Evolutionary conservation across 768 basidiomycete species (phyloP).

Genomic region (Russula dissimulans): DNA sequence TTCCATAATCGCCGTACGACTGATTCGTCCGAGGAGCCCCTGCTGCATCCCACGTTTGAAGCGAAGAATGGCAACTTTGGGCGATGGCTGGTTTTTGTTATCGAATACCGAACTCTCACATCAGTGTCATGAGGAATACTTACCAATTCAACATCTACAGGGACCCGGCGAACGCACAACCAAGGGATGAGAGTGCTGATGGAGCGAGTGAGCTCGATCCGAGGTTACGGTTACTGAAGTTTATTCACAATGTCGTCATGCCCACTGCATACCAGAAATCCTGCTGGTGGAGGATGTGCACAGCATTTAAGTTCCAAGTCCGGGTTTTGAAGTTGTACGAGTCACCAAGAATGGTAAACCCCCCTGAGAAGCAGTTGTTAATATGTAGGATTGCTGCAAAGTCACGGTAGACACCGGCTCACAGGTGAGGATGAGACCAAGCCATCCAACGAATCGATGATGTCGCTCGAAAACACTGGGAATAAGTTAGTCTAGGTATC

Average conservation of each 20-base stretch:
- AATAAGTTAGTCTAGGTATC: slow-evolving; percentile 13
- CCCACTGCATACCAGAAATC: slow-evolving; percentile 36
- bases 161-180: slow-evolving; percentile 32
- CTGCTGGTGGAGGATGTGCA: slow-evolving; percentile 30
- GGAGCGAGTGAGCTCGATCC: not conserved
- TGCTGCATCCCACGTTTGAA: slow-evolving; percentile 40
- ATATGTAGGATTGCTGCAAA: not conserved
- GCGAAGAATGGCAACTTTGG: slow-evolving; percentile 34
- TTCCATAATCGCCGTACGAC: slow-evolving; percentile 33
- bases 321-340: slow-evolving; percentile 30
- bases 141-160: slow-evolving; percentile 35
- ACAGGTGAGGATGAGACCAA: slow-evolving; percentile 25
- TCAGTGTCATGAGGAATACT: slow-evolving; percentile 7
- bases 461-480: slow-evolving; percentile 34
- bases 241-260: slow-evolving; percentile 33
- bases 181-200: slow-evolving; percentile 32
- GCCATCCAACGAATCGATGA: slow-evolving; percentile 38
- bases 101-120: not conserved
- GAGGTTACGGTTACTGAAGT: not conserved
- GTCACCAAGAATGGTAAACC: slow-evolving; percentile 35
- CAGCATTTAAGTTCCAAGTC: slow-evolving; percentile 28
- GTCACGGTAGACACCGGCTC: not conserved
- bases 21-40: slow-evolving; percentile 35
- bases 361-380: slow-evolving; percentile 26
- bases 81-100: slow-evolving; percentile 28